These are phyloP conservation scores for Diaporthe helianthi DNA, from an alignment of 2,329 filamentous ascomycete genomes.

Conservation along the genomic window DNA sequence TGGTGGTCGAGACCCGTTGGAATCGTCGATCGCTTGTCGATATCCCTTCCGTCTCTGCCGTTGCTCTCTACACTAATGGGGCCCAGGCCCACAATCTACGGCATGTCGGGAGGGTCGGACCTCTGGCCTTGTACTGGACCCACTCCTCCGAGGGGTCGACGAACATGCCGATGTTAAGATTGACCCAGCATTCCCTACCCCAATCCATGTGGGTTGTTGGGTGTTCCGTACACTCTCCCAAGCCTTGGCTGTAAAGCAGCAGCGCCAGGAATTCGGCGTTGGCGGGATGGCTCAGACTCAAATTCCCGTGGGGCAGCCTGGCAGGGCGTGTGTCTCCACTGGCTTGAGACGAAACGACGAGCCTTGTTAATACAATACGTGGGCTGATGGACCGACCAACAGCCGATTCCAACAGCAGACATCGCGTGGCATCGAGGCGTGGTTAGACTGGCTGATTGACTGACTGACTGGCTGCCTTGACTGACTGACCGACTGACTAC, in stretches of 20 bases:
- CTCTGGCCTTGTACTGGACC: not conserved
- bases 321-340: not conserved
- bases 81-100: constrained; percentile 10
- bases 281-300: not conserved
- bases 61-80: constrained; percentile 16
- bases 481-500: not conserved
- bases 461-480: not conserved
- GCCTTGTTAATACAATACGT: not conserved
- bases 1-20: not conserved
- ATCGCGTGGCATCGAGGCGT: not conserved
- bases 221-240: constrained; percentile 3
- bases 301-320: not conserved
- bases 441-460: not conserved
- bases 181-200: constrained; percentile 25
- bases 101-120: constrained; percentile 18
- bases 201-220: constrained; percentile 1
- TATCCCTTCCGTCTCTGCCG: constrained; percentile 19
- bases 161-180: constrained; percentile 23
- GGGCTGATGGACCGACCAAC: constrained; percentile 11
- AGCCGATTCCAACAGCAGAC: constrained; percentile 16
- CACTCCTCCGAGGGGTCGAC: constrained; percentile 21
- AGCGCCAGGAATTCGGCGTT: not conserved
- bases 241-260: not conserved
- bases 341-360: constrained; percentile 16
- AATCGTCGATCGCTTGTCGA: constrained; percentile 12